Evolutionary conservation across 257 asterid species (phyloP), one percentile per base, ranked within the genome.

Genomic region (Solanum infundibuliforme): DNA sequence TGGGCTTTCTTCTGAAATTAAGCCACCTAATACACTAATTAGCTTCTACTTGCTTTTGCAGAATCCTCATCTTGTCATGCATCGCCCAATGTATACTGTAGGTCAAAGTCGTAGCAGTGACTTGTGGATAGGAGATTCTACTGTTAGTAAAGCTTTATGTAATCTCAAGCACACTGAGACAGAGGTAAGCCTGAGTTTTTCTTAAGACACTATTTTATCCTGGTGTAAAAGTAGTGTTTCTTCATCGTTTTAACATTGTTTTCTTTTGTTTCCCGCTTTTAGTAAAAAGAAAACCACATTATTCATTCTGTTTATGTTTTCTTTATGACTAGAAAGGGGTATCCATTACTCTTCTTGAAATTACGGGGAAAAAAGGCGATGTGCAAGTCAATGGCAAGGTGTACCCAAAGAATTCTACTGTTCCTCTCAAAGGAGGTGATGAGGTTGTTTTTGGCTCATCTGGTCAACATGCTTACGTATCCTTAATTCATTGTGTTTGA

Each of bases 371-470:
- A 77, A 94, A 94, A 86, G 99, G 99, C 69, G 89, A 91, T 88
- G 98, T 96, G 85, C 95, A 92, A 89, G 99, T 96, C 88, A 96
- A 96, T 91, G 96, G 98, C 87, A 95, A 91, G 92, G 68, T 84
- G 90, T 94, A 89, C 92, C 89, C 93, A 65, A 93, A 94, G 90
- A 95, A 94, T 87, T 90, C 97, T 77, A 93, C 94, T 29, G 89
- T 95, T 87, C 93, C 92, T 86, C 91, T 96, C 43, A 94, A 91
- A 83, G 96, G 92, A 83, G 98, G 99, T 16, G 98, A 96, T 88
- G 98, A 95, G 88, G 96, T 96, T 93, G 94, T 94, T 41, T 96
- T 96, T 88, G 91, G 95, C 92, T 91, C 92, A 23, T 89, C 95
- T 31, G 97, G 95, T 36, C 92, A 90, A 89, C 96, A 94, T 90